Evolutionary conservation across 257 asterid genomes (phyloP), one percentile per base, ranked within the genome.

Genomic region (Solanum corneliomulleri): DNA sequence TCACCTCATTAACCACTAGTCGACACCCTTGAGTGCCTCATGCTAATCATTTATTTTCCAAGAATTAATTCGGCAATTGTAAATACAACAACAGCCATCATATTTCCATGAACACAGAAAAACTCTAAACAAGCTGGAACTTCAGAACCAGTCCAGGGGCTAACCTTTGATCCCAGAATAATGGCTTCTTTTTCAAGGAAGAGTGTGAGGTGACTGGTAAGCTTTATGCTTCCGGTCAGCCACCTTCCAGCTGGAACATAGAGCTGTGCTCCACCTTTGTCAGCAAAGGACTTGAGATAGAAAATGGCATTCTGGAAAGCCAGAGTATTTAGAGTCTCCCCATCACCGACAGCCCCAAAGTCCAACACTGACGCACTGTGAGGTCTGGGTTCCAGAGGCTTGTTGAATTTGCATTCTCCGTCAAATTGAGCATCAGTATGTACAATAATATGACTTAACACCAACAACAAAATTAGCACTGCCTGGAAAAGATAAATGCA

Each of bases 211-310:
- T 93, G 96, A 92, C 98, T 95, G 35, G 98, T 95, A 25, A 95
- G 98, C 78, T 95, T 93, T 88, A 95, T 91, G 92, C 93, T 91
- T 33, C 96, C 98, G 0, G 94, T 93, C 25, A 95, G 95, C 98
- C 98, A 95, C 84, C 80, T 90, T 66, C 98, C 98, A 0, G 92
- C 93, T 15, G 98, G 98, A 86, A 95, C 95, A 49, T 95, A 95
- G 84, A 95, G 97, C 82, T 94, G 98, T 56, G 98, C 98, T 16
- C 98, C 98, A 1, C 98, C 98, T 88, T 95, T 95, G 88, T 95
- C 98, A 1, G 90, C 95, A 74, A 95, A 95, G 18, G 98, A 95
- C 92, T 95, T 92, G 7, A 94, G 95, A 88, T 95, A 95, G 92
- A 95, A 95, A 68, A 95, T 94, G 16, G 98, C 98, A 87, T 95